phyloP scores from a whole-genome alignment of 1,139 yeast species.

The Wickerhamomyces sp. region DNA sequence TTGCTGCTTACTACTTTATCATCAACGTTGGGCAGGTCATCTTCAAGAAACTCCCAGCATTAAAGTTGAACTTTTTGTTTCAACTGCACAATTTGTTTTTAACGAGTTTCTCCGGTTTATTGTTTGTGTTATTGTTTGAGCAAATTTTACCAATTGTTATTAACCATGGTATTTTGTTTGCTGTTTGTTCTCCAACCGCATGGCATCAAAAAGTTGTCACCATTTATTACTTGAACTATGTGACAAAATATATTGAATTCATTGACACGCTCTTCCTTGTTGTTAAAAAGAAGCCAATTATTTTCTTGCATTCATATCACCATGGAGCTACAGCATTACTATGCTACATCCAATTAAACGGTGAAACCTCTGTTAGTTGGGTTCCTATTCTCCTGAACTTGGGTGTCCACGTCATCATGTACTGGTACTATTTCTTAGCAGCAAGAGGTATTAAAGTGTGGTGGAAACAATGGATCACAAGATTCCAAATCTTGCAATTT shows the following conservation, averaged over 20 bases:
- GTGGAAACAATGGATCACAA: slow-evolving; percentile 99
- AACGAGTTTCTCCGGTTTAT: slow-evolving; percentile 62
- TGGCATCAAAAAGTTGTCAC: slow-evolving; percentile 86
- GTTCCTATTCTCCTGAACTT: slow-evolving; percentile 87
- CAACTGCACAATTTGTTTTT: slow-evolving; percentile 79
- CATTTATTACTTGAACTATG: slow-evolving; percentile 74
- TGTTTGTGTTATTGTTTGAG: slow-evolving; percentile 71
- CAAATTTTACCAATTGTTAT: slow-evolving; percentile 81
- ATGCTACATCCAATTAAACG: slow-evolving; percentile 91
- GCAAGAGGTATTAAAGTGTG: slow-evolving; percentile 94
- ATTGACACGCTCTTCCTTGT: slow-evolving; percentile 91
- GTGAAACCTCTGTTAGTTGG: slow-evolving; percentile 91
- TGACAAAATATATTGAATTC: slow-evolving; percentile 78
- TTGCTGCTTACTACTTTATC: slow-evolving; percentile 65
- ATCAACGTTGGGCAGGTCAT: slow-evolving; percentile 80
- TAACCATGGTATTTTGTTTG: slow-evolving; percentile 75
- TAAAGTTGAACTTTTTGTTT: slow-evolving; percentile 67
- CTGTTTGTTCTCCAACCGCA: slow-evolving; percentile 75
- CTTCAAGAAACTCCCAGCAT: slow-evolving; percentile 55
- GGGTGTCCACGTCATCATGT: slow-evolving; percentile 95
- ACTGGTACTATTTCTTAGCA: slow-evolving; percentile 93
- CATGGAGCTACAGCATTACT: slow-evolving; percentile 97
- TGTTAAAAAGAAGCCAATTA: slow-evolving; percentile 82
- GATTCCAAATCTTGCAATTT: slow-evolving; percentile 93
- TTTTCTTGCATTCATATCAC: slow-evolving; percentile 93